A percentile compares a stretch with the other conserved stretches of the same genome.
Conservation (phyloP, 257 asterid genomes). For the Linaria vulgaris region DNA sequence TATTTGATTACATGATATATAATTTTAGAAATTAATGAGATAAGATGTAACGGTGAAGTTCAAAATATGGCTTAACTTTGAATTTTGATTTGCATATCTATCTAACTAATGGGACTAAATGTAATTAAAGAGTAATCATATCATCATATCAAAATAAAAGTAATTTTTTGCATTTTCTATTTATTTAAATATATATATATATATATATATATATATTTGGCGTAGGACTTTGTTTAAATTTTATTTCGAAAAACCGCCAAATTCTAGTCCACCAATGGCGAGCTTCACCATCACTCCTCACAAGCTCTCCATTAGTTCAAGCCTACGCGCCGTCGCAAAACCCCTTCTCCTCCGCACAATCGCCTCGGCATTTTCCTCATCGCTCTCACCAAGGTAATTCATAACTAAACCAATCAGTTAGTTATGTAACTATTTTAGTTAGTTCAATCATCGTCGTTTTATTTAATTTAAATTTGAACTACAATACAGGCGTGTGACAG, state of each 20-base stretch:
- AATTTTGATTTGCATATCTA: too few relatives aligned
- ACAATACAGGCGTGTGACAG: conserved; percentile 61
- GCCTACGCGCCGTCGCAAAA: conserved; percentile 73
- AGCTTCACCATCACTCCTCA: conserved; percentile 76
- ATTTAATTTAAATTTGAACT: neutral
- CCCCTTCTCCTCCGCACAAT: conserved; percentile 87
- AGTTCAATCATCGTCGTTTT: neutral
- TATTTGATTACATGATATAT: too few relatives aligned
- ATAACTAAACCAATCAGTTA: neutral
- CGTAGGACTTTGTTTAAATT: too few relatives aligned
- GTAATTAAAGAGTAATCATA: too few relatives aligned
- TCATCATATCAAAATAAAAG: too few relatives aligned
- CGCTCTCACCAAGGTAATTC: conserved; percentile 70
- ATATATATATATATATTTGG: too few relatives aligned
- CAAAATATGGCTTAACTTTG: too few relatives aligned
- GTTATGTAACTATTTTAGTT: neutral
- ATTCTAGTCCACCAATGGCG: conserved; percentile 33
- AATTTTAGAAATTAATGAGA: too few relatives aligned
- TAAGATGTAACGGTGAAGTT: too few relatives aligned
- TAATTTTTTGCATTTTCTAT: too few relatives aligned
- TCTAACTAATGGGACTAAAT: too few relatives aligned
- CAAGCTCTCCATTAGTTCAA: conserved; percentile 75
- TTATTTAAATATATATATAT: too few relatives aligned
- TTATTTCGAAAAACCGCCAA: conserved; percentile 20
- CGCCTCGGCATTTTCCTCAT: conserved; percentile 69